Evolutionary conservation across 1,139 yeast genomes (phyloP), one percentile per base, ranked within the genome.

Genomic region (Pichia sp.): DNA sequence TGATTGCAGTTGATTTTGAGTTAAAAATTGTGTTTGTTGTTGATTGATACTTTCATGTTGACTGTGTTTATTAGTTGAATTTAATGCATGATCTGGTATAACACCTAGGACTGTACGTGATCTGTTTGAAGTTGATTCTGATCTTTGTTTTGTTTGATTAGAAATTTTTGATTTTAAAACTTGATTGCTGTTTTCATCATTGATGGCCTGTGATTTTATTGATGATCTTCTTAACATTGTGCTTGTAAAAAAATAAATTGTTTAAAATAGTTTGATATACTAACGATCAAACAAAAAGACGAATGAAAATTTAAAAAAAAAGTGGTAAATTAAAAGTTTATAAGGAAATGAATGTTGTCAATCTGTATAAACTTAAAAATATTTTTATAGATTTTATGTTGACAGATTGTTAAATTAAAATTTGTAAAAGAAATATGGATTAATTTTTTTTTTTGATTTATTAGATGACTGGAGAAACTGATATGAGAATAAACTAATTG

Each of bases 41-140:
- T 22, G 25, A 11, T 22, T 32, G 23, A 6, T 6, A 32, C 23
- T 32, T 16, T 16, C 16, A 16, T 40, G 37, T 31, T 35, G 37
- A n/a, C 25, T 11, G 20, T 38, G 42, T 23, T 35, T 39, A 27
- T 44, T 49, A 7, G 16, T 29, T 27, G 55, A 46, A 43, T 59
- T 58, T 35, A 58, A 42, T 10, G 54, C 47, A 34, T 55, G 49
- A 32, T 56, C 57, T 2, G 61, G 55, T n/a, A 60, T 51, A n/a
- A 57, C 55, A 9, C 63, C 61, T 22, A 60, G 48, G 3, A 52
- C 59, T 36, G 51, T 55, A 47, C 63, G 55, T 23, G 50, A 38
- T 32, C 50, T 43, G 11, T 9, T 22, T 6, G 20, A 6, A n/a
- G 5, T 33, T 12, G 39, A 6, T 27, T 24, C 29, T 20, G 45